Base-by-base conservation (phyloP, 139 green algal species). In the Micractinium sp. region DNA sequence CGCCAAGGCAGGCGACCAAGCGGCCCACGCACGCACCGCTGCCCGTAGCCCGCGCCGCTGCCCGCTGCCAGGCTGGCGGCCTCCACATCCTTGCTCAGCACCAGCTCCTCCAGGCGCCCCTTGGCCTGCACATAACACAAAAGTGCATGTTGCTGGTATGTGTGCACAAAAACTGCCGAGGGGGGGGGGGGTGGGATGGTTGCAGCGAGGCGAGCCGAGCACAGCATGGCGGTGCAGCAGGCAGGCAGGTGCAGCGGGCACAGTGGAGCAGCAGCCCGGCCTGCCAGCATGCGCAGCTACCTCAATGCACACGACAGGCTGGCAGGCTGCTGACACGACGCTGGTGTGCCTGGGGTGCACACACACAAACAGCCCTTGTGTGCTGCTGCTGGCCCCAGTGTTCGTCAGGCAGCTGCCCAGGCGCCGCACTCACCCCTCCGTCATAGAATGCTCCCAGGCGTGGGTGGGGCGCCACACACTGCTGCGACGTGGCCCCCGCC, bases 31-130 rank as follows among this genome's bases (percentile, higher is more conserved):
- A 27, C 69, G 20, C 69, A 76, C 69, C 69, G 25, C 69, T 76
- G 69, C 25, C 78, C 38, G 39, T 4, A 20, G 38, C 78, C 78
- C 35, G 18, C 35, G 77, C 39, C 39, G 77, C 77, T 66, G 60
- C 60, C 33, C n/a, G 60, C 80, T 3, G 80, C 81, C 35, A 87
- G 23, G 47, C 36, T 61, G 35, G 35, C 35, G 16, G 82, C 63
- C 22, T 61, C 53, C 25, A 78, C 23, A 31, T 78, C 82, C n/a
- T 87, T 87, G 36, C 12, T 14, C 20, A 87, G 82, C 61, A 79
- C 35, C 63, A 87, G 74, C 79, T 87, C 75, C 66, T 41, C 18
- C 82, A 81, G 47, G 1, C 15, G 69, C 19, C 29, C 14, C 14
- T 76, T n/a, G 16, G 27, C 80, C 73, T 85, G 61, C 20, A 76